phyloP scores from a whole-genome alignment of 441 rosid species.

The Croton setiger region DNA sequence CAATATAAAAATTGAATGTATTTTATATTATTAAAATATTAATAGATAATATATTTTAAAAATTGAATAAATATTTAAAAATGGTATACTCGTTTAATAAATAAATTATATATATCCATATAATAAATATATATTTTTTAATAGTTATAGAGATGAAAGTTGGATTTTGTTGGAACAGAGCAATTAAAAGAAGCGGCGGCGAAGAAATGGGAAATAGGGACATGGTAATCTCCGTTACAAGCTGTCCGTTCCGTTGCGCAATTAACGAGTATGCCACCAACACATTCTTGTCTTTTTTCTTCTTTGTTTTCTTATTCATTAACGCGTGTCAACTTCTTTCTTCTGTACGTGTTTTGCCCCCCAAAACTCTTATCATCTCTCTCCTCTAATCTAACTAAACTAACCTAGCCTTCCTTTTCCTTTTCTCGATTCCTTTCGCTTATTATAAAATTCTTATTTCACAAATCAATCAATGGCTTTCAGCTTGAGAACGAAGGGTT shows the following conservation, averaged over 20 bases:
- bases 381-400: no score
- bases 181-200: not conserved
- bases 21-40: no score
- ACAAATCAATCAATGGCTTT: constrained; percentile 13
- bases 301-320: constrained; percentile 1
- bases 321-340: constrained; percentile 11
- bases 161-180: no score
- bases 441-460: not conserved
- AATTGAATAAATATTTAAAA: no score
- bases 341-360: constrained; percentile 10
- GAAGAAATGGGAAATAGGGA: not conserved
- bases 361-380: not conserved
- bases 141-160: no score
- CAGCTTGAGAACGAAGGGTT: constrained; percentile 21
- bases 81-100: no score
- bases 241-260: constrained; percentile 22
- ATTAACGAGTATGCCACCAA: constrained; percentile 31
- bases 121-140: no score
- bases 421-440: not conserved
- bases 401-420: not conserved
- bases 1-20: no score
- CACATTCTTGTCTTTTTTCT: not conserved
- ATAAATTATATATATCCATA: no score
- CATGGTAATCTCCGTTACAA: constrained; percentile 12
- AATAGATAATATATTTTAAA: no score